Conservation (phyloP, 768 basidiomycete species). For the Mycena polygramma region DNA sequence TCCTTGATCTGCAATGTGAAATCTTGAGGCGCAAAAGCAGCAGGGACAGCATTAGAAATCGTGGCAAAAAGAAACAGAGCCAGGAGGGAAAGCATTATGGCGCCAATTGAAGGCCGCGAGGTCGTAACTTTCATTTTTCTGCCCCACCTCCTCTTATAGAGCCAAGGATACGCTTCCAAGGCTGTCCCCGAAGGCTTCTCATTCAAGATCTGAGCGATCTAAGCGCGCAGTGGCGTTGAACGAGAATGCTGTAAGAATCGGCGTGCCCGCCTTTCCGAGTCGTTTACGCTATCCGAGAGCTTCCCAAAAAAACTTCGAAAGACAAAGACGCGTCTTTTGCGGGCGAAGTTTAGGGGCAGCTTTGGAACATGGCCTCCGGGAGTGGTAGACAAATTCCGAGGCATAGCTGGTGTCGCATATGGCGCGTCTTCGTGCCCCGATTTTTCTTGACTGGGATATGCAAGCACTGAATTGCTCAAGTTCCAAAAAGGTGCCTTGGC, state of each 20-base stretch:
- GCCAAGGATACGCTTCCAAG: slow-evolving; percentile 31
- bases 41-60: slow-evolving; percentile 41
- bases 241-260: slow-evolving; percentile 32
- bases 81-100: slow-evolving; percentile 32
- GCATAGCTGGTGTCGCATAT: slow-evolving; percentile 29
- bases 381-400: slow-evolving; percentile 32
- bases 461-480: slow-evolving; percentile 13
- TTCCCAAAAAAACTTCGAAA: slow-evolving; percentile 39
- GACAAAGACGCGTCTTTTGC: slow-evolving; percentile 34
- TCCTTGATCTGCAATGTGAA: slow-evolving; percentile 60
- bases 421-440: slow-evolving; percentile 13
- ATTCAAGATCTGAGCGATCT: slow-evolving; percentile 33
- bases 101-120: slow-evolving; percentile 11
- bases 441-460: slow-evolving; percentile 20
- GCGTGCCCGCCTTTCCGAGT: slow-evolving; percentile 36
- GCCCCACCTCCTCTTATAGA: slow-evolving; percentile 31
- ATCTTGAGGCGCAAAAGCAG: slow-evolving; percentile 36
- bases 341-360: slow-evolving; percentile 25
- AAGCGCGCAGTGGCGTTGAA: slow-evolving; percentile 38
- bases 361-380: slow-evolving; percentile 23
- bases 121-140: slow-evolving; percentile 36
- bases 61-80: slow-evolving; percentile 39
- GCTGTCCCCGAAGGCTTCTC: slow-evolving; percentile 37
- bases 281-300: slow-evolving; percentile 38
- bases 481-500: slow-evolving; percentile 29